Evolutionary conservation across 2,329 filamentous ascomycete genomes (phyloP), one percentile per base, ranked within the genome.

Genomic region (Stagonosporopsis cucurbitacearum): DNA sequence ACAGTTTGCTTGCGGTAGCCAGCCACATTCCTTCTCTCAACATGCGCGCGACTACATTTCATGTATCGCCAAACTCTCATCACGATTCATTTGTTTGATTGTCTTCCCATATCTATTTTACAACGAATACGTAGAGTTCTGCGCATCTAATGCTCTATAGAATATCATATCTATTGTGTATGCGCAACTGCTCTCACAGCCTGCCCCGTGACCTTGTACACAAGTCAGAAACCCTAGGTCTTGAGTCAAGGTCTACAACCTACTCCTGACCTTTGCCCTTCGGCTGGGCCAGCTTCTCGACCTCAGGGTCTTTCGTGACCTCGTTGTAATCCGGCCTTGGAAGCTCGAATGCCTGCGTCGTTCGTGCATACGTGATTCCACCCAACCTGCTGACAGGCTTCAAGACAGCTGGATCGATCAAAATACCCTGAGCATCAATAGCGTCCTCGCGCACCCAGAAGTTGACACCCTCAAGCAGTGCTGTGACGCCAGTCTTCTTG

Each of bases 371-470:
- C 0, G 89, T 89, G 66, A 97, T 96, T 1, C 94, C 94, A 23
- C 94, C 94, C 22, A 97, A 69, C 33, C 94, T 85, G 61, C 86
- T 86, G 15, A 96, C 82, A 0, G 94, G 92, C 59, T 85, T 85
- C 52, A 97, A 77, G 8, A 96, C 82, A 78, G 78, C 83, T 11
- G 91, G 86, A 74, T 96, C 90, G 54, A 98, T 81, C 37, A 91
- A 67, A 63, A 86, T 91, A 69, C 81, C 84, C 8, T 92, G 88
- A 70, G 90, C 86, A 66, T 96, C 91, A 58, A 96, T 79, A 2
- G 92, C 92, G 77, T 97, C 94, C 72, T 96, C 91, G 49, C 93
- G 80, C 2, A 88, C 92, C 92, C 93, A 97, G 71, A 97, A 96
- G 25, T 88, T 82, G 30, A 90, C 87, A 0, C 92, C 94, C 78